Conservation (phyloP, 2,329 filamentous ascomycete species). For the Curvularia lunata region DNA sequence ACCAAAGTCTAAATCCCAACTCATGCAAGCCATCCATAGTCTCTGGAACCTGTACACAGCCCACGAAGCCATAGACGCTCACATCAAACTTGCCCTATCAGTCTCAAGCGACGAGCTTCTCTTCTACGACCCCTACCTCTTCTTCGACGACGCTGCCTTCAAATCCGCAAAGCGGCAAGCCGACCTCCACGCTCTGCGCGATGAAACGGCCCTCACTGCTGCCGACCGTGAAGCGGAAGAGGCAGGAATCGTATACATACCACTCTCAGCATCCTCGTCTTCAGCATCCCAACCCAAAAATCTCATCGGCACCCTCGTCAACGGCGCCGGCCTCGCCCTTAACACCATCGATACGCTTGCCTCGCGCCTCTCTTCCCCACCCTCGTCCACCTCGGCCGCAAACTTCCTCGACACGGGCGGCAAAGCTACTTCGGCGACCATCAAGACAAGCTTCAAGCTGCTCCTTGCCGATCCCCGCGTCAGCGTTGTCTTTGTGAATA, state of each 20-base stretch:
- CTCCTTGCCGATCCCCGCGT: conserved; percentile 75
- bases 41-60: conserved; percentile 66
- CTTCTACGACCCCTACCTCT: conserved; percentile 63
- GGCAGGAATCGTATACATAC: conserved; percentile 80
- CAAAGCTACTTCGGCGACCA: conserved; percentile 82
- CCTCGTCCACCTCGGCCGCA: conserved; percentile 56
- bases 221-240: conserved; percentile 68
- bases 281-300: conserved; percentile 51
- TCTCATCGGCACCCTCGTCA: conserved; percentile 82
- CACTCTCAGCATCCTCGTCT: conserved; percentile 51
- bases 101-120: conserved; percentile 52
- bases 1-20: conserved; percentile 52
- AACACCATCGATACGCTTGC: conserved; percentile 84
- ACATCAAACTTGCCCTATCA: conserved; percentile 56
- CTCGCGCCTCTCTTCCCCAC: conserved; percentile 58
- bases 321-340: conserved; percentile 89
- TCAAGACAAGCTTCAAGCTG: conserved; percentile 76
- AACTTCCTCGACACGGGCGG: conserved; percentile 93
- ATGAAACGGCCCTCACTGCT: conserved; percentile 58
- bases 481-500: conserved; percentile 74
- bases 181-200: conserved; percentile 65
- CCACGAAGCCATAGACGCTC: conserved; percentile 70
- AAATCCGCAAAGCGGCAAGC: conserved; percentile 66
- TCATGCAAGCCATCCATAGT: conserved; percentile 58
- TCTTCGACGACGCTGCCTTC: conserved; percentile 74